Conservation (phyloP, 768 basidiomycete genomes). For the Lactarius deliciosus region DNA sequence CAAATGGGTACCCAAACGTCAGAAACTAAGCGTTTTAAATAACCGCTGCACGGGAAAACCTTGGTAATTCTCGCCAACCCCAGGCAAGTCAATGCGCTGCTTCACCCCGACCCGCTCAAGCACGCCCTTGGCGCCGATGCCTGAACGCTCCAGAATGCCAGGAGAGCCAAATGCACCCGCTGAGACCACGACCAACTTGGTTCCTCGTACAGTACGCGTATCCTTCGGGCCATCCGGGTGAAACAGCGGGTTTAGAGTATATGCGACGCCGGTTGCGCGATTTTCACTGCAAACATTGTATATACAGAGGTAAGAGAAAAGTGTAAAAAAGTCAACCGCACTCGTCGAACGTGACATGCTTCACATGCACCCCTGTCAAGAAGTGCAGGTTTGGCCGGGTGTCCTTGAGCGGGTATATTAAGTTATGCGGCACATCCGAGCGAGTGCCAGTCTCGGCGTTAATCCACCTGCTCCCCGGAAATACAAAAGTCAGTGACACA, state of each 20-base stretch:
- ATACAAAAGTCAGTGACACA: not conserved
- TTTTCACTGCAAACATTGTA: too few relatives aligned
- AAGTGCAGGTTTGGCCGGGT: conserved; percentile 37
- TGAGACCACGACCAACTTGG: conserved; percentile 41
- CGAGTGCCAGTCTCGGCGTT: conserved; percentile 50
- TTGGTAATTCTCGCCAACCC: conserved; percentile 43
- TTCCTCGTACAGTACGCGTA: conserved; percentile 33
- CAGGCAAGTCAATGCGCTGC: conserved; percentile 38
- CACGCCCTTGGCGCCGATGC: conserved; percentile 39
- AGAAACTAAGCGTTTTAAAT: not conserved
- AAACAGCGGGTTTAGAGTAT: conserved; percentile 33
- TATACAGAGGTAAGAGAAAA: too few relatives aligned
- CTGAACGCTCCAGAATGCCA: conserved; percentile 54
- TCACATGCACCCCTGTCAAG: conserved; percentile 37
- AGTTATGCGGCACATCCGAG: conserved; percentile 51
- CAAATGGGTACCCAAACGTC: not conserved
- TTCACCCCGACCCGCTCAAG: conserved; percentile 36
- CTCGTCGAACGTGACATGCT: conserved; percentile 39
- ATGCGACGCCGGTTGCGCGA: conserved; percentile 43
- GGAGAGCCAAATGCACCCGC: conserved; percentile 47
- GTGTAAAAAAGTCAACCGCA: too few relatives aligned
- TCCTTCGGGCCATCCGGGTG: conserved; percentile 27
- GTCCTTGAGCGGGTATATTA: conserved; percentile 38
- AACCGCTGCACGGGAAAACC: conserved; percentile 30
- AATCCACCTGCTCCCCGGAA: conserved; percentile 48